Percentiles rank a stretch among this genome's conserved stretches.
phyloP scores from a whole-genome alignment of 2,329 filamentous ascomycete species.

The Bipolaris bicolor region DNA sequence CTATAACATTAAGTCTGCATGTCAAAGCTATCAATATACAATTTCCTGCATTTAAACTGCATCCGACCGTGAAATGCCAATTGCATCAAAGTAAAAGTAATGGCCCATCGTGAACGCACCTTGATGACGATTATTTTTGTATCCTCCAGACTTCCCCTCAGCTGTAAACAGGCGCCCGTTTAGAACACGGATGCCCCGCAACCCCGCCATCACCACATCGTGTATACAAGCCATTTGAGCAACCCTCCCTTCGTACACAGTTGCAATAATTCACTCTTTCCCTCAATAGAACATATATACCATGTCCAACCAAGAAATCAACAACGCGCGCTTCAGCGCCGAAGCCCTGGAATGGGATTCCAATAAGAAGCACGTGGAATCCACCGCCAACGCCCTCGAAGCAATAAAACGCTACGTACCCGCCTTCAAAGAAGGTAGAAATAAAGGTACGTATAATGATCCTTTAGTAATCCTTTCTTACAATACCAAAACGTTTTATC shows the following conservation, averaged over 20 bases:
- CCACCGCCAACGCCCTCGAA: constrained; percentile 53
- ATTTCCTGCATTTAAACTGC: no score
- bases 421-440: constrained; percentile 34
- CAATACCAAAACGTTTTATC: no score
- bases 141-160: not conserved
- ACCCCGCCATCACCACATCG: not conserved
- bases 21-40: no score
- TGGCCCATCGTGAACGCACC: no score
- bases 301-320: constrained; percentile 29
- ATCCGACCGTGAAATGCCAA: no score
- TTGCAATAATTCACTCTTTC: not conserved
- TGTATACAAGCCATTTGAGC: not conserved
- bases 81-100: no score
- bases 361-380: constrained; percentile 58
- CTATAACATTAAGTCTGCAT: no score
- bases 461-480: no score
- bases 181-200: not conserved
- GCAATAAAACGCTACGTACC: constrained; percentile 54
- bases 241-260: not conserved
- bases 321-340: constrained; percentile 60
- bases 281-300: not conserved
- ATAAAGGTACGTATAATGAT: constrained; percentile 27
- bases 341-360: constrained; percentile 62
- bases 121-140: not conserved
- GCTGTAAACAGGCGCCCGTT: not conserved